A percentile compares a stretch with the other conserved stretches of the same genome.
These are phyloP conservation scores for Lentinula raphanica DNA, from an alignment of 768 basidiomycete species.

Conservation along the genomic window DNA sequence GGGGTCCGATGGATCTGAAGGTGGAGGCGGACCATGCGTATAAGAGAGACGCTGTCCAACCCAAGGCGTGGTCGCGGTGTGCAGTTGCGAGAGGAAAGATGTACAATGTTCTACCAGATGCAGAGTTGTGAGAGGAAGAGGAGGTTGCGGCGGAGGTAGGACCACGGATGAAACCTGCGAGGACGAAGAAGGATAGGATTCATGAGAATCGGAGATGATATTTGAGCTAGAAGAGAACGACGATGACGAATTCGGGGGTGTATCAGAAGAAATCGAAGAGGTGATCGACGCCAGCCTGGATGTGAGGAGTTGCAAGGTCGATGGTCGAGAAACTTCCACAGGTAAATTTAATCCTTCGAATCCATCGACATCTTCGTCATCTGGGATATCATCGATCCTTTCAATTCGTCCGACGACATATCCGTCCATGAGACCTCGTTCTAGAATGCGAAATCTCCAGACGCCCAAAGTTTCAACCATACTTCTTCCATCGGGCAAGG, in stretches of 20 bases:
- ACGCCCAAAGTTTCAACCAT: constrained; percentile 63
- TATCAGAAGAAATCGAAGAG: neutral
- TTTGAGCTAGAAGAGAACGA: neutral
- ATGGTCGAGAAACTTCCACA: neutral
- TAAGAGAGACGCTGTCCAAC: constrained; percentile 81
- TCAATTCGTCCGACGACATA: constrained; percentile 86
- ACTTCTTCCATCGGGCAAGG: constrained; percentile 85
- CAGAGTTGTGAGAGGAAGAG: constrained; percentile 5
- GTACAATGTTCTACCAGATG: constrained; percentile 51
- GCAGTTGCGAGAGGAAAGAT: constrained; percentile 55
- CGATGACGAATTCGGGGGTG: neutral
- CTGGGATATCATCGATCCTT: constrained; percentile 36
- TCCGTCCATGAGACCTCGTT: constrained; percentile 80
- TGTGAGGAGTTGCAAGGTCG: neutral
- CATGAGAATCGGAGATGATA: neutral
- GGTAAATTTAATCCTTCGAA: neutral
- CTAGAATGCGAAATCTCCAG: constrained; percentile 80
- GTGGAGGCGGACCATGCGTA: constrained; percentile 67
- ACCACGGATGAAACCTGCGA: neutral
- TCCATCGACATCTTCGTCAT: constrained; percentile 31
- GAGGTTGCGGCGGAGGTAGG: constrained; percentile 19
- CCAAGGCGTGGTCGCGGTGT: constrained; percentile 83
- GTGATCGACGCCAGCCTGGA: neutral
- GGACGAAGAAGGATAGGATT: neutral
- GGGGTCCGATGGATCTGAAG: constrained; percentile 16